Evolutionary conservation across 164 flowering plant genomes (phyloP).

Genomic region (Vitis amurensis): DNA sequence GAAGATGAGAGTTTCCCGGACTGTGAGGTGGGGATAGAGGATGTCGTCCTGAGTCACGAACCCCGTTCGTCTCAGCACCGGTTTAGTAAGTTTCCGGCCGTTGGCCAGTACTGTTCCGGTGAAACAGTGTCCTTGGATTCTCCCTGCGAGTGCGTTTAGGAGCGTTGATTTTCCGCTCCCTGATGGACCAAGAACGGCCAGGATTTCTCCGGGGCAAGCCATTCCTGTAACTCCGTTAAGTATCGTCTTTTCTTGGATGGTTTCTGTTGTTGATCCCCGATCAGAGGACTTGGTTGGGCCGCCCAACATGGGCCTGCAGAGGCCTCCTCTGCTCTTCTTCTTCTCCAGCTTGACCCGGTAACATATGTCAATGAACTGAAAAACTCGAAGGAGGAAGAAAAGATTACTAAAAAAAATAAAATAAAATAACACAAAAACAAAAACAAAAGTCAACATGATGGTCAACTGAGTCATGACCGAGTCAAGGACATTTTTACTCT

Average conservation of each 20-base stretch:
- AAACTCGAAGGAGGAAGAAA: background rate
- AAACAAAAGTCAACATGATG: background rate
- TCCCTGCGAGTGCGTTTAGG: constrained; percentile 69
- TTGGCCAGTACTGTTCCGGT: constrained; percentile 69
- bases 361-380: constrained; percentile 68
- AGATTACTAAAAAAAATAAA: background rate
- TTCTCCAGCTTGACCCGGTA: constrained; percentile 50
- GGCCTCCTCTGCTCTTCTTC: constrained; percentile 5
- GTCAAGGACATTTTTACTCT: background rate
- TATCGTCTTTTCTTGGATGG: constrained; percentile 46
- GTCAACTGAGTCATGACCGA: background rate
- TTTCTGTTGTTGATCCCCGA: constrained; percentile 2
- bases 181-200: constrained; percentile 88
- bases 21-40: constrained; percentile 85
- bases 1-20: constrained; percentile 74
- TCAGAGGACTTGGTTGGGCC: constrained; percentile 6
- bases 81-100: constrained; percentile 29
- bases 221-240: constrained; percentile 65
- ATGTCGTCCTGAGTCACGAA: constrained; percentile 89
- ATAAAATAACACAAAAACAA: background rate
- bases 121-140: constrained; percentile 45
- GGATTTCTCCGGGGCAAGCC: constrained; percentile 71
- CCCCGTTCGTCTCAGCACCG: constrained; percentile 51
- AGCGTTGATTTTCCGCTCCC: constrained; percentile 96
- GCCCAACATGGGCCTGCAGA: constrained; percentile 16